Percentiles rank a stretch among this genome's conserved stretches.
These are phyloP conservation scores for Xylariaceae sp. DNA, from an alignment of 2,329 filamentous ascomycete species.

Conservation along the genomic window DNA sequence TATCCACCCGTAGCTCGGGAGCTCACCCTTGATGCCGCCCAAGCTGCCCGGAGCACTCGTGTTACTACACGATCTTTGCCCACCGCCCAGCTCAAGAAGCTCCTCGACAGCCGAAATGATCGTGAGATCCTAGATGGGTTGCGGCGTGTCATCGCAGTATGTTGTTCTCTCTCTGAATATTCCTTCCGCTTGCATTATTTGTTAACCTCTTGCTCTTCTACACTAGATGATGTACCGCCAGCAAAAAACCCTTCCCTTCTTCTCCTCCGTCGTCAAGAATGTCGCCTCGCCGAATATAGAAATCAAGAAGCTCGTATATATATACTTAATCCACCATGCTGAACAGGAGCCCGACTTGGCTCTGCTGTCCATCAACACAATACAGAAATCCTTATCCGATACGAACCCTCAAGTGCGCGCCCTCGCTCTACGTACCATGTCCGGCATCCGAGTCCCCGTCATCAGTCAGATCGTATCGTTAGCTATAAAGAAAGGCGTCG, in stretches of 20 bases:
- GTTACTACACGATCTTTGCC: conserved; percentile 71
- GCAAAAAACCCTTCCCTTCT: conserved; percentile 88
- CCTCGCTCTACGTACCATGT: conserved; percentile 95
- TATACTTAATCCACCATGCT: conserved; percentile 95
- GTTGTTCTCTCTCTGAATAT: conserved; percentile 33
- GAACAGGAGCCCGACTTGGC: conserved; percentile 95
- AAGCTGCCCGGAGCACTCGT: conserved; percentile 75
- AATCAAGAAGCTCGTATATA: conserved; percentile 98
- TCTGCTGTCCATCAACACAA: conserved; percentile 96
- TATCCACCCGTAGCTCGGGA: conserved; percentile 80
- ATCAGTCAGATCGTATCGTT: conserved; percentile 97
- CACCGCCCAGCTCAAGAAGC: conserved; percentile 87
- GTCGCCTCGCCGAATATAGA: conserved; percentile 92
- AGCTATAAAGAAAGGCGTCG: conserved; percentile 91
- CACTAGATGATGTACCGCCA: conserved; percentile 91
- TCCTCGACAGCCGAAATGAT: conserved; percentile 92
- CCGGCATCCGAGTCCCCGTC: conserved; percentile 92
- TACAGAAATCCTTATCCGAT: conserved; percentile 96
- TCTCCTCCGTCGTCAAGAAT: conserved; percentile 98
- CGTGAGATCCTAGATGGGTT: conserved; percentile 91
- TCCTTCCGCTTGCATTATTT: neutral
- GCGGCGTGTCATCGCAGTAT: conserved; percentile 84
- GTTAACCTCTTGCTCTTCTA: conserved; percentile 21
- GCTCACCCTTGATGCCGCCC: conserved; percentile 95
- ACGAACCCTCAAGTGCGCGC: conserved; percentile 88